These are phyloP conservation scores for Hyaloperonospora brassicae DNA, from an alignment of 352 stramenopile genomes.

Conservation along the genomic window DNA sequence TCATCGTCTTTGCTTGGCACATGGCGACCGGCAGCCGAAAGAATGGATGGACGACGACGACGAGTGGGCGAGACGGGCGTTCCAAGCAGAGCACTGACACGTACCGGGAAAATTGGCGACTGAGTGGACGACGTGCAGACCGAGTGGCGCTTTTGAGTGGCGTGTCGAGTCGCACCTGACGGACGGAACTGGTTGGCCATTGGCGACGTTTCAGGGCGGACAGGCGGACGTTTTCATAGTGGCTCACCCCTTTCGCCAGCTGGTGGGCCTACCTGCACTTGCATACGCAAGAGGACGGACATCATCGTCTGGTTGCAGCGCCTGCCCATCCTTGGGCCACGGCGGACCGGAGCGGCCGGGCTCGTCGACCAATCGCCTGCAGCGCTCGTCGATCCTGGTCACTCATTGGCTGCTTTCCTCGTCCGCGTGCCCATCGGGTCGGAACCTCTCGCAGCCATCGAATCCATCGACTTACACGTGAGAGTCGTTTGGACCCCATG, in stretches of 20 bases:
- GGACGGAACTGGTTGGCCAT: too few species aligned
- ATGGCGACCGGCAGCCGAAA: slow-evolving; percentile 2
- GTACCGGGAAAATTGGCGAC: slow-evolving; percentile 17
- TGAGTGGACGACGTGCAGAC: slow-evolving; percentile 2
- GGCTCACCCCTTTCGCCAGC: slow-evolving; percentile 7
- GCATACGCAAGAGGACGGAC: slow-evolving; percentile 6
- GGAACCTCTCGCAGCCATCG: slow-evolving; percentile 4
- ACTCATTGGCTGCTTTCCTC: too few species aligned
- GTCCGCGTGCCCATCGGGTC: background rate
- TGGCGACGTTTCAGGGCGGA: too few species aligned
- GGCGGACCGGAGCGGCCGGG: slow-evolving; percentile 1
- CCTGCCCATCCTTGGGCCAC: slow-evolving; percentile 13
- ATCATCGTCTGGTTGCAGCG: slow-evolving; percentile 10
- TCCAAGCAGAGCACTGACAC: background rate
- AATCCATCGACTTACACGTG: slow-evolving; percentile 13
- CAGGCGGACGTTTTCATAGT: too few species aligned
- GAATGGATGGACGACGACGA: background rate
- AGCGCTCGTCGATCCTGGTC: background rate
- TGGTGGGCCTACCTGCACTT: background rate
- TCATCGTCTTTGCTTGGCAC: slow-evolving; percentile 18
- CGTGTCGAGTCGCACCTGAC: too few species aligned
- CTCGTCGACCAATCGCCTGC: slow-evolving; percentile 13
- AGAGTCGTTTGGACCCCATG: slow-evolving; percentile 12
- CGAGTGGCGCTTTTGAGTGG: too few species aligned
- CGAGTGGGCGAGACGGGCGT: background rate